These are phyloP conservation scores for Hanseniaspora nectarophila DNA, from an alignment of 805 yeast genomes.

Conservation along the genomic window DNA sequence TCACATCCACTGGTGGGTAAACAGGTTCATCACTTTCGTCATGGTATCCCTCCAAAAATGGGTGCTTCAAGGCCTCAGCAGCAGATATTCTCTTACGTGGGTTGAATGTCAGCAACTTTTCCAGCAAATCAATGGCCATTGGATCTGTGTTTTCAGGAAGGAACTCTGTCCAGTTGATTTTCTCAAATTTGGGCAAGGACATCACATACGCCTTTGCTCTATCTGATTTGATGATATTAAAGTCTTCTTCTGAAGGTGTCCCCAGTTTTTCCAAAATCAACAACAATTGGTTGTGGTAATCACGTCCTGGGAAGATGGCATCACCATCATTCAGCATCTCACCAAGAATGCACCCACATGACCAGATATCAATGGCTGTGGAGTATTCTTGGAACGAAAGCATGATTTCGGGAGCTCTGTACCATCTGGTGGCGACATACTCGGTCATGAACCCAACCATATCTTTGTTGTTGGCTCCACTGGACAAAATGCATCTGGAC, in stretches of 20 bases:
- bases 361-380: conserved; percentile 70
- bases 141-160: conserved; percentile 29
- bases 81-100: conserved; percentile 67
- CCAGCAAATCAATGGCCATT: conserved; percentile 48
- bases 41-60: conserved; percentile 55
- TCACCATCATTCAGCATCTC: conserved; percentile 47
- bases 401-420: conserved; percentile 77
- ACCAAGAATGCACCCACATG: conserved; percentile 66
- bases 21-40: conserved; percentile 62
- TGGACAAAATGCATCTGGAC: conserved; percentile 42
- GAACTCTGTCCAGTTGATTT: conserved; percentile 34
- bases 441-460: conserved; percentile 53
- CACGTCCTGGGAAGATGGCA: conserved; percentile 67
- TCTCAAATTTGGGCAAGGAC: conserved; percentile 50
- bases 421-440: conserved; percentile 78
- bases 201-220: conserved; percentile 69
- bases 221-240: conserved; percentile 57
- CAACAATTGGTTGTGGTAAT: conserved; percentile 55
- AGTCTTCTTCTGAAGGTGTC: conserved; percentile 62
- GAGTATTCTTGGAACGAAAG: conserved; percentile 59
- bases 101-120: conserved; percentile 57
- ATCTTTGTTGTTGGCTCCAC: conserved; percentile 33
- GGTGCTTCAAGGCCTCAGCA: conserved; percentile 61
- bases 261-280: conserved; percentile 60
- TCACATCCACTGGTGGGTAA: conserved; percentile 27